Conservation (phyloP, 257 asterid genomes). For the Eustoma russellianum region DNA sequence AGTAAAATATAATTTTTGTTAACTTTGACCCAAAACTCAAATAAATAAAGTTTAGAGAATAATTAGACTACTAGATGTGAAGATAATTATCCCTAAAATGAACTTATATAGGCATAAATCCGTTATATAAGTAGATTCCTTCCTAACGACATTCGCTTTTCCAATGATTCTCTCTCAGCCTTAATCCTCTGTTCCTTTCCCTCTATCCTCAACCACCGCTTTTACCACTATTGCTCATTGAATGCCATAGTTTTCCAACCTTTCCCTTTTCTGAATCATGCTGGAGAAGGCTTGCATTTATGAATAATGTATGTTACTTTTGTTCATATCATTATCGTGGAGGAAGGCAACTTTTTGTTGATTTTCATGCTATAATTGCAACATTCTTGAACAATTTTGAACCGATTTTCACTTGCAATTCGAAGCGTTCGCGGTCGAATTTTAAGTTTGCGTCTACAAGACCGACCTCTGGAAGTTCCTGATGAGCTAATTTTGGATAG, state of each 20-base stretch:
- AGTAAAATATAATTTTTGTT: no score
- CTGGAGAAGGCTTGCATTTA: not conserved
- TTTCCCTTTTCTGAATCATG: not conserved
- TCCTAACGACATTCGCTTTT: slow-evolving; percentile 6
- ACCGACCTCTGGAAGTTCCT: not conserved
- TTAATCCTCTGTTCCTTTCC: not conserved
- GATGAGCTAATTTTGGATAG: not conserved
- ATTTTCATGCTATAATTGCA: not conserved
- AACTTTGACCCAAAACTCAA: no score
- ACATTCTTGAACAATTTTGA: slow-evolving; percentile 1
- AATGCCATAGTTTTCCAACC: not conserved
- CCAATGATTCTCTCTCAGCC: slow-evolving; percentile 4
- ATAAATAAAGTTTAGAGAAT: no score
- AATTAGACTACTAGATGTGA: no score
- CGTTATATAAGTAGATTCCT: not conserved
- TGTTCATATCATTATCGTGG: no score
- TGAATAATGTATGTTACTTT: not conserved
- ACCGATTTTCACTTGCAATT: not conserved
- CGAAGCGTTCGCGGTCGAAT: not conserved
- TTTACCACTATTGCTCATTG: not conserved
- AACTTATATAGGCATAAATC: no score
- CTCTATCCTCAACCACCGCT: not conserved
- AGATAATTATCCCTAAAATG: no score
- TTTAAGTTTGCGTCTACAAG: not conserved
- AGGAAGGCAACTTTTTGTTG: not conserved